Base-by-base conservation (phyloP, 306 rosid genomes). In the Vigna hirtella region DNA sequence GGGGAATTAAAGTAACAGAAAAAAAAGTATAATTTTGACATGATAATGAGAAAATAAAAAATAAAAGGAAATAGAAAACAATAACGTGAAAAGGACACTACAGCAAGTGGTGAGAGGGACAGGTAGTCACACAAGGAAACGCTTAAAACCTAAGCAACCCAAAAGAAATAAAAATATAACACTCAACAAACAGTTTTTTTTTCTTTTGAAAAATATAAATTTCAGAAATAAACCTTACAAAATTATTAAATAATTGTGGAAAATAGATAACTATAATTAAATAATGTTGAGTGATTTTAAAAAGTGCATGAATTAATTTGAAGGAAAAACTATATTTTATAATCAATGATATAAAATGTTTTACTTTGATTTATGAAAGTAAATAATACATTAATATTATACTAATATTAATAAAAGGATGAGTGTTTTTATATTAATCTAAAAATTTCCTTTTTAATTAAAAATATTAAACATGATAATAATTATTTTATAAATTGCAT, bases 31-130 rank as follows among this genome's bases (percentile, higher is more conserved):
- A 59, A 28, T 59, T 59, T 28, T 59, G 30, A 62, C 18, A 30
- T 15, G 22, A 32, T 6, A 30, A 2, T 30, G 8, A 62, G 2
- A 14, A 28, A 34, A 34, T 32, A 34, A 5, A 34, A 34, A 34
- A 4, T 34, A 34, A 14, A 14, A 28, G 6, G 2, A 16, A 2
- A 9, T 3, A 63, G 15, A 36, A 65, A 65, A n/a, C 7, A 67
- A 20, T 45, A 28, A 74, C 12, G 20, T 20, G 66, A 20, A 68
- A 57, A 78, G 32, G 77, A 78, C 82, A 48, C 70, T 50, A 9
- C 52, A 58, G 72, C 18, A 7, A 59, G 45, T 77, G 64, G 82
- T 70, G 82, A 77, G 16, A 26, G 16, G 42, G 78, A 71, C 77
- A 71, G n/a, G 5, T 17, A 70, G 2, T 20, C 40, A 28, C 43